Evolutionary conservation across 768 basidiomycete genomes (phyloP).

Genomic region (Gloeopeniophorella convolvens): DNA sequence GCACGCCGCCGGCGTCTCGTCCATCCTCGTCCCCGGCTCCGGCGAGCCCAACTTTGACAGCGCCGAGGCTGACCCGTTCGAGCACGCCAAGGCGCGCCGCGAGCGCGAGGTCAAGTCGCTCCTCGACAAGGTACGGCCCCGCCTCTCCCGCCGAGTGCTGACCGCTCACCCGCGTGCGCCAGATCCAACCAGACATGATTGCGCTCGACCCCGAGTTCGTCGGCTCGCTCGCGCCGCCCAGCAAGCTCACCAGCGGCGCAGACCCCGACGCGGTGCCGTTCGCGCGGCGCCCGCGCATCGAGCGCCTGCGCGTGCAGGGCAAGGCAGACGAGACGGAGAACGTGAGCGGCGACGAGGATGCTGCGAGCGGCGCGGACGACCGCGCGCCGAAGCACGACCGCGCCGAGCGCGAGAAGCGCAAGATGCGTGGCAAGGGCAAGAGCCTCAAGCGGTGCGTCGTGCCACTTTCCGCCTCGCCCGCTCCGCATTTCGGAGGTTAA

Average conservation of each 20-base stretch:
- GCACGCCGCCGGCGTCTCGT: slow-evolving; percentile 72
- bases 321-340: slow-evolving; percentile 67
- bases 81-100: slow-evolving; percentile 69
- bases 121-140: slow-evolving; percentile 63
- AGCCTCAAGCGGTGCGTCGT: slow-evolving; percentile 60
- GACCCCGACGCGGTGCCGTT: slow-evolving; percentile 47
- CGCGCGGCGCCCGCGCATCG: slow-evolving; percentile 69
- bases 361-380: slow-evolving; percentile 35
- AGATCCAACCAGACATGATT: slow-evolving; percentile 93
- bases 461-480: background rate
- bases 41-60: slow-evolving; percentile 97
- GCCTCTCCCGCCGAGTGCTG: background rate
- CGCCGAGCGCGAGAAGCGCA: slow-evolving; percentile 56
- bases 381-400: slow-evolving; percentile 27
- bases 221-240: slow-evolving; percentile 57
- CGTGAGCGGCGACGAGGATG: slow-evolving; percentile 25
- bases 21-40: slow-evolving; percentile 82
- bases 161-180: slow-evolving; percentile 9
- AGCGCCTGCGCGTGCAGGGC: slow-evolving; percentile 66
- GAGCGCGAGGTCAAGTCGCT: slow-evolving; percentile 89
- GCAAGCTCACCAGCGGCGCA: slow-evolving; percentile 49
- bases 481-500: background rate
- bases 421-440: slow-evolving; percentile 85
- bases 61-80: slow-evolving; percentile 90
- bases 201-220: slow-evolving; percentile 73